Conservation (phyloP, 257 asterid genomes). For the Catharanthus roseus region DNA sequence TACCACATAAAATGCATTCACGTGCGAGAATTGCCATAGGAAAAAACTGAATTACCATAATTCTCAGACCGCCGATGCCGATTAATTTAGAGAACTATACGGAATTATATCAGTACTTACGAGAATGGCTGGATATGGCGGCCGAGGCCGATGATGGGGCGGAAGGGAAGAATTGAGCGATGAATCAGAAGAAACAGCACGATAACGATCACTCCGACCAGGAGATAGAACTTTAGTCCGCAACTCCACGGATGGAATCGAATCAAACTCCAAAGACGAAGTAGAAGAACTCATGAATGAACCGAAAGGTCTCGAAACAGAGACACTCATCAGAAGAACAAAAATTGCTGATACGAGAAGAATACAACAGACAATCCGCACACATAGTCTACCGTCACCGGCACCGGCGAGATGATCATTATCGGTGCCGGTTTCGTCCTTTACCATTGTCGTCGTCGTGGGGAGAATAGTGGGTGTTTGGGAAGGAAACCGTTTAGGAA, state of each 20-base stretch:
- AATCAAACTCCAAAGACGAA: not conserved
- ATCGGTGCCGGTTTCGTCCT: not conserved
- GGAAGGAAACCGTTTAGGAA: not conserved
- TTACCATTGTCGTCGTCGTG: not conserved
- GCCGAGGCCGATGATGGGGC: constrained; percentile 5
- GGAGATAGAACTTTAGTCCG: not conserved
- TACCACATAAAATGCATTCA: not conserved
- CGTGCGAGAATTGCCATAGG: not conserved
- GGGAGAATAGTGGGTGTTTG: not conserved
- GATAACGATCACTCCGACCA: not conserved
- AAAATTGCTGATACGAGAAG: not conserved
- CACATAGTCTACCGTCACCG: not conserved
- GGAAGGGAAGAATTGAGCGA: not conserved
- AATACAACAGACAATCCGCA: not conserved
- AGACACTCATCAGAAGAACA: constrained; percentile 3
- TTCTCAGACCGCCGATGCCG: not conserved
- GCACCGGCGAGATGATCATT: not conserved
- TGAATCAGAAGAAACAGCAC: constrained; percentile 3
- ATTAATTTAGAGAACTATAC: not conserved
- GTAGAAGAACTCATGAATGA: not conserved
- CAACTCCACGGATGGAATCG: not conserved
- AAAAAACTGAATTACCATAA: not conserved
- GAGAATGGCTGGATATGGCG: not conserved
- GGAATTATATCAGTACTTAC: not conserved
- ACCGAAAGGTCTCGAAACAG: constrained; percentile 1